phyloP scores from a whole-genome alignment of 1,284 basidiomycete genomes.

The Fomitiporia mediterranea region DNA sequence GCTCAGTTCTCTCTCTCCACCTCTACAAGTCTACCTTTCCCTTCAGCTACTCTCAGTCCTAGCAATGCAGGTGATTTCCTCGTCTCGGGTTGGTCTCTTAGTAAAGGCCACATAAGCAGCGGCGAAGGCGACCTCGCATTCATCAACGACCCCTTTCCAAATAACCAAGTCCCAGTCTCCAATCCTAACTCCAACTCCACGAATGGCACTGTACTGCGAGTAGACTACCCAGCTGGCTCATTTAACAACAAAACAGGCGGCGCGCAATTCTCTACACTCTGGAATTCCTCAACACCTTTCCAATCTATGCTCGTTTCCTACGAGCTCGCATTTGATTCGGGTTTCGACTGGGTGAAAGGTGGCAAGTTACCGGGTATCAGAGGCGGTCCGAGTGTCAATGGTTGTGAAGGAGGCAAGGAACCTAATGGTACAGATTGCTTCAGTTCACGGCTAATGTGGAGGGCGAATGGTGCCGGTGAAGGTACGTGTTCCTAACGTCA shows the following conservation, averaged over 20 bases:
- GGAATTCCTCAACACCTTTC: slow-evolving; percentile 53
- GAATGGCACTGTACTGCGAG: slow-evolving; percentile 54
- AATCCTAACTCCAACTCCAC: slow-evolving; percentile 26
- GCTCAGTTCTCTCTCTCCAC: slow-evolving; percentile 52
- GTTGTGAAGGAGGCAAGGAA: slow-evolving; percentile 38
- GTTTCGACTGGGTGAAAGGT: slow-evolving; percentile 46
- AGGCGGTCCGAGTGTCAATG: slow-evolving; percentile 36
- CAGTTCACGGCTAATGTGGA: slow-evolving; percentile 45
- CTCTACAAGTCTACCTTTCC: slow-evolving; percentile 61
- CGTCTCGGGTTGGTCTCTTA: slow-evolving; percentile 56
- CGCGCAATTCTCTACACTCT: slow-evolving; percentile 58
- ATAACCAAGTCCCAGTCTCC: slow-evolving; percentile 36
- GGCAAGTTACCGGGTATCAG: slow-evolving; percentile 46
- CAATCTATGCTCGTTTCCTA: slow-evolving; percentile 64
- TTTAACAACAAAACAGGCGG: slow-evolving; percentile 60
- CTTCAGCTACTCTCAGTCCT: slow-evolving; percentile 52
- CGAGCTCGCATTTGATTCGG: slow-evolving; percentile 62
- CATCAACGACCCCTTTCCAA: slow-evolving; percentile 61
- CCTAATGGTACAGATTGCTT: slow-evolving; percentile 41
- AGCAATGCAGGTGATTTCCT: slow-evolving; percentile 49
- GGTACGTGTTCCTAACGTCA: slow-evolving; percentile 25
- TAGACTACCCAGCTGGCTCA: slow-evolving; percentile 58
- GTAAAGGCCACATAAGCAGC: slow-evolving; percentile 56
- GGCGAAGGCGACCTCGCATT: slow-evolving; percentile 52
- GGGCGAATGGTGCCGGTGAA: slow-evolving; percentile 38